phyloP scores from a whole-genome alignment of 768 basidiomycete species.

The Boletus bicolor region DNA sequence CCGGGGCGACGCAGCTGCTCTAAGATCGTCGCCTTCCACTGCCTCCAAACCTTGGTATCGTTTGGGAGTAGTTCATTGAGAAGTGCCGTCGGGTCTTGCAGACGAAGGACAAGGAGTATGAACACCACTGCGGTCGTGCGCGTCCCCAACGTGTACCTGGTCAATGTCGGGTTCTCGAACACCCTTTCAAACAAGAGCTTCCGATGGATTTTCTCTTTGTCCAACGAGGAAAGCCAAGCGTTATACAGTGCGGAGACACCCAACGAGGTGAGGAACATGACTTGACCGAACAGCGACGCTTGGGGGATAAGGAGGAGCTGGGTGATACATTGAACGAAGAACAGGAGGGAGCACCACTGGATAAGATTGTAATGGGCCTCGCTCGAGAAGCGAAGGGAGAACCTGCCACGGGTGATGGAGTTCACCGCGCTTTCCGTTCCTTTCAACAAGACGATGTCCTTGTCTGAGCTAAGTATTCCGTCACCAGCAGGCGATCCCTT shows the following conservation, averaged over 20 bases:
- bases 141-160: constrained; percentile 14
- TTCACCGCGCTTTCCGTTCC: constrained; percentile 30
- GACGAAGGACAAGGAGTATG: constrained; percentile 8
- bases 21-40: constrained; percentile 16
- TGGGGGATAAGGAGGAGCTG: constrained; percentile 33
- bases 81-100: constrained; percentile 2
- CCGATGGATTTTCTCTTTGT: constrained; percentile 20
- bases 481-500: constrained; percentile 27
- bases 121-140: constrained; percentile 20
- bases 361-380: constrained; percentile 11
- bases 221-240: constrained; percentile 27
- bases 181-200: constrained; percentile 12
- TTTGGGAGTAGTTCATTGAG: constrained; percentile 19
- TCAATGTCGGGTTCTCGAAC: constrained; percentile 11
- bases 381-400: constrained; percentile 19
- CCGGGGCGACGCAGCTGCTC: not conserved
- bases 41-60: constrained; percentile 20
- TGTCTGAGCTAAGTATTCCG: constrained; percentile 20
- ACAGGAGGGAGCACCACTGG: constrained; percentile 22
- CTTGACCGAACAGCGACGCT: constrained; percentile 28
- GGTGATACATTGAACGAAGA: constrained; percentile 22
- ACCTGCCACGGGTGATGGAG: constrained; percentile 23
- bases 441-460: constrained; percentile 24
- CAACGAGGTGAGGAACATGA: constrained; percentile 29
- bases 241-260: constrained; percentile 29